Conservation (phyloP, 305 asterid genomes). For the Ajuga reptans region DNA sequence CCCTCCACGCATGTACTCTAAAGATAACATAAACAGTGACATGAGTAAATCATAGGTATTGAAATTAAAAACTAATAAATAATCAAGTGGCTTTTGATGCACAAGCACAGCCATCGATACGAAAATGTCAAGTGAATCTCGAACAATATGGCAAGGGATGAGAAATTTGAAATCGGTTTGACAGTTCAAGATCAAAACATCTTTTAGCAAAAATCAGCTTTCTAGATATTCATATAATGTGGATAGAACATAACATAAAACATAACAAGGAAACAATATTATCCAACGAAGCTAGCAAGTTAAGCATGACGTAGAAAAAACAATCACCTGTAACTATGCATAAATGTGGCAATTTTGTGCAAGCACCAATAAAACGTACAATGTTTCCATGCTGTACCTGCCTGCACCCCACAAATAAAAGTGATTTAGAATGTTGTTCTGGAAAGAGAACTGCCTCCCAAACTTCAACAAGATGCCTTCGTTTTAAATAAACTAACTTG, state of each 20-base stretch:
- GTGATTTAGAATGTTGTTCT: slow-evolving; percentile 10
- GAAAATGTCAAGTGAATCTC: neutral
- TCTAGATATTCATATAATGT: neutral
- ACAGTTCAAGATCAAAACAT: neutral
- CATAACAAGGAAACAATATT: neutral
- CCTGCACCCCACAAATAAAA: slow-evolving; percentile 42
- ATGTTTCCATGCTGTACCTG: slow-evolving; percentile 75
- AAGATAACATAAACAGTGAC: slow-evolving; percentile 23
- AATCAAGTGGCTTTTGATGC: slow-evolving; percentile 9
- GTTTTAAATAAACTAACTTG: neutral
- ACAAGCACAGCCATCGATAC: slow-evolving; percentile 8
- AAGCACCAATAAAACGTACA: slow-evolving; percentile 80
- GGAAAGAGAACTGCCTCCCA: neutral
- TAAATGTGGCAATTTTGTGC: slow-evolving; percentile 65
- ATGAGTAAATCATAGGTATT: slow-evolving; percentile 16
- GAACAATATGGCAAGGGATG: neutral
- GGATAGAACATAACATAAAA: neutral
- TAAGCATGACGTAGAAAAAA: slow-evolving; percentile 21
- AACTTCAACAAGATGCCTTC: neutral
- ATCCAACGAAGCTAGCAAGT: slow-evolving; percentile 13
- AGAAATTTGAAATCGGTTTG: neutral
- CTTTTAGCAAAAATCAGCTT: neutral
- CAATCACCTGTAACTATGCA: slow-evolving; percentile 73
- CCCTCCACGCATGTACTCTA: slow-evolving; percentile 92
- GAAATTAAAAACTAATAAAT: neutral